A percentile compares a stretch with the other conserved stretches of the same genome.
Conservation (phyloP, 2,329 filamentous ascomycete genomes). For the Endoconidiophora polonica region DNA sequence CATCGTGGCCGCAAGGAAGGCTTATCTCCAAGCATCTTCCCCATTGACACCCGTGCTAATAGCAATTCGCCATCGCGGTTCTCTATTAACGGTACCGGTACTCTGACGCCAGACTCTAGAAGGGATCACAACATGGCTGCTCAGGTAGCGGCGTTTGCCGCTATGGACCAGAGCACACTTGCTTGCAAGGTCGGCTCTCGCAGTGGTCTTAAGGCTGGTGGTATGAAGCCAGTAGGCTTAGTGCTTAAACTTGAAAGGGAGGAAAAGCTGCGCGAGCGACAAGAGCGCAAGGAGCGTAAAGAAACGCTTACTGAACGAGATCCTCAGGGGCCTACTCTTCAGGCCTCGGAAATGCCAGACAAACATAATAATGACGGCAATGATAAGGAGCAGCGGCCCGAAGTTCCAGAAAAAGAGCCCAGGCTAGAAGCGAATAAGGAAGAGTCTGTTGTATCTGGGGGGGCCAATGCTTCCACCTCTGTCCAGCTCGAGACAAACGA, state of each 20-base stretch:
- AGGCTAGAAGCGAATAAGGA: constrained; percentile 13
- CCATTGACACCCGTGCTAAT: constrained; percentile 2
- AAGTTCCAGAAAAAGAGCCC: background rate
- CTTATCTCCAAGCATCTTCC: constrained; percentile 6
- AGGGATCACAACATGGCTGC: constrained; percentile 21
- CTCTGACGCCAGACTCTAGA: constrained; percentile 8
- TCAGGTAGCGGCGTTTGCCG: constrained; percentile 44
- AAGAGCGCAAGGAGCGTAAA: constrained; percentile 3
- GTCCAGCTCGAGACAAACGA: background rate
- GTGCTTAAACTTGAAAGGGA: constrained; percentile 14
- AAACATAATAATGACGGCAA: constrained; percentile 12
- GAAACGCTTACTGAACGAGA: constrained; percentile 1
- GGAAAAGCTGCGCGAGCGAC: constrained; percentile 2
- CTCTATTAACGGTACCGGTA: background rate
- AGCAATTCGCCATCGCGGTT: constrained; percentile 4
- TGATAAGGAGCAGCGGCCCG: constrained; percentile 15
- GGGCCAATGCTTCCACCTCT: constrained; percentile 1
- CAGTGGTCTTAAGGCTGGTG: constrained; percentile 16
- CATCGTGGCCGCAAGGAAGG: constrained; percentile 31
- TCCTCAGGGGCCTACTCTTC: background rate
- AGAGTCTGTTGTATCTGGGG: constrained; percentile 14
- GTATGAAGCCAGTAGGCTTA: constrained; percentile 16
- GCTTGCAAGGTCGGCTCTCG: constrained; percentile 36
- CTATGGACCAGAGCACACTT: constrained; percentile 45
- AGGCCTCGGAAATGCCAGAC: background rate